These are phyloP conservation scores for Cercis canadensis DNA, from an alignment of 306 rosid species.

Conservation along the genomic window DNA sequence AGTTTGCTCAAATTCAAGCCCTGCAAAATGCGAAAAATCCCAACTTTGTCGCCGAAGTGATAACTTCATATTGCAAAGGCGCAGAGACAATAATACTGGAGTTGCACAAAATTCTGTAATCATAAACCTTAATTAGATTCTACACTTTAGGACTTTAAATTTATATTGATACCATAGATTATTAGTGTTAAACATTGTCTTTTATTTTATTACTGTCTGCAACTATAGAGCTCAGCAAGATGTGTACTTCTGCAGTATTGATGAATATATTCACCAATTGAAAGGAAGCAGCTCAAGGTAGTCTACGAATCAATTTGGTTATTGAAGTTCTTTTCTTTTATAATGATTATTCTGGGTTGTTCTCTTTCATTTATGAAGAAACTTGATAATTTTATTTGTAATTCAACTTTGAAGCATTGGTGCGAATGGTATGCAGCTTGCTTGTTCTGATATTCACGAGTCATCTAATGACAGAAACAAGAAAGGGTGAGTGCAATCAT, in stretches of 20 bases:
- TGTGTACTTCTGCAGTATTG: constrained; percentile 10
- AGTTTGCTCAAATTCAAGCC: constrained; percentile 33
- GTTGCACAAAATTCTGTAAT: constrained; percentile 28
- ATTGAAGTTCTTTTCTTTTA: too few species aligned
- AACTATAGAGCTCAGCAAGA: constrained; percentile 20
- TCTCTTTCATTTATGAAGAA: background rate
- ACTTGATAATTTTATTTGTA: background rate
- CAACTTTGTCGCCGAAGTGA: constrained; percentile 26
- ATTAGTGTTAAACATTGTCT: too few species aligned
- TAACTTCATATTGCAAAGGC: constrained; percentile 8
- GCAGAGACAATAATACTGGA: constrained; percentile 1
- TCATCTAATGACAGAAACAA: too few species aligned
- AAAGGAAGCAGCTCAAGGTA: constrained; percentile 43
- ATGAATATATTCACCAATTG: constrained; percentile 22
- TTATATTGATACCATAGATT: too few species aligned
- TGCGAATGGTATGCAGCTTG: too few species aligned
- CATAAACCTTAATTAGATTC: background rate
- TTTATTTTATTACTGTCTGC: background rate
- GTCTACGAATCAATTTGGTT: too few species aligned
- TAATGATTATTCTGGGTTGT: too few species aligned
- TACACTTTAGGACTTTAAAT: too few species aligned
- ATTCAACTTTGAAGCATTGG: too few species aligned
- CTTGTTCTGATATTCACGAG: too few species aligned
- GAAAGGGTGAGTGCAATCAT: too few species aligned
- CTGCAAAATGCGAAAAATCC: constrained; percentile 30